Evolutionary conservation across 495 filamentous ascomycete genomes (phyloP), one percentile per base, ranked within the genome.

Genomic region (Cladorrhinum samala): DNA sequence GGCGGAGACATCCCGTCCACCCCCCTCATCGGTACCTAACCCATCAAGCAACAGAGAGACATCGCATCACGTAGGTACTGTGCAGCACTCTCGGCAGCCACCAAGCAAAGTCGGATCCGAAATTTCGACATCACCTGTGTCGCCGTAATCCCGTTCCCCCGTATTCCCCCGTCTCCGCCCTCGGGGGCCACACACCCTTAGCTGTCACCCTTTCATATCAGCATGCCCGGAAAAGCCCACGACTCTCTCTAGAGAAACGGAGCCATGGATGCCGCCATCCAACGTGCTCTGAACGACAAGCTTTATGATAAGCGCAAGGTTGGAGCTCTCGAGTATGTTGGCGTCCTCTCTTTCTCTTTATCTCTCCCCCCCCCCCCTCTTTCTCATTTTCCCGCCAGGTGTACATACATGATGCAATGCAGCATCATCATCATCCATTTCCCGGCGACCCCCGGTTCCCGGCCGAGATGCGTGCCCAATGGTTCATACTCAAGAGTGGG

Each of bases 271-370:
- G 73, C 81, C 59, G 84, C 83, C 67, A 83, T 95, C 64, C 89
- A 95, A 71, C 87, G 92, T 58, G 77, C 89, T 59, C 82, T 99
- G 67, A 95, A 91, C 65, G 94, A 99, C 71, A 97, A 96, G 81
- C 84, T 96, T 56, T 99, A 99, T 65, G 94, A 99, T 56, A 93
- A 91, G 74, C 83, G 94, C 64, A 97, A 97, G 69, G 84, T 89
- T 60, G 94, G 94, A 40, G 94, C 94, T 58, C 80, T 99, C 30
- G 94, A 99, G 94, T 97, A 84, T 63, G 90, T 75, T 48, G n/a
- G n/a, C n/a, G n/a, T n/a, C n/a, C 2, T 41, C 41, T 38, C 51
- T 23, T 42, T 6, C 27, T 36, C 0, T 23, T 38, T 2, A 17
- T 47, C 27, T 17, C 14, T 48, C n/a, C n/a, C n/a, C 14, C 16